Evolutionary conservation across 2,329 filamentous ascomycete species (phyloP), one percentile per base, ranked within the genome.

Genomic region (Cladophialophora bantiana): DNA sequence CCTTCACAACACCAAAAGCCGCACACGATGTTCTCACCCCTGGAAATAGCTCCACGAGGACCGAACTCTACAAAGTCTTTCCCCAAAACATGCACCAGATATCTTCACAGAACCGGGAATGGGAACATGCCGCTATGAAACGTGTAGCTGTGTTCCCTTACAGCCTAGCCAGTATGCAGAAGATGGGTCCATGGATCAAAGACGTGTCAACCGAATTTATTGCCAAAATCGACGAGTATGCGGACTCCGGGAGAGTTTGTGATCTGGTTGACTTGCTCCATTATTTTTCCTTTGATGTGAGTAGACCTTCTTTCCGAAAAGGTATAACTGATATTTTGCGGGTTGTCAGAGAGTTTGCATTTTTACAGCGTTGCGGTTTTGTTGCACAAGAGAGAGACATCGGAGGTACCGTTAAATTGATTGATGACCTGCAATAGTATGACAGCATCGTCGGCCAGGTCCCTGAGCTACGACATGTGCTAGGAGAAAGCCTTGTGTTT

Each of bases 71-170:
- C 72, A 76, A 73, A 40, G 84, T 86, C 4, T 86, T 86, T 72
- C 84, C 84, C 84, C 84, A 4, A 80, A 82, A 0, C 82, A 85
- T 75, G 85, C 85, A 75, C 83, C 84, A 3, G 84, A 86, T 67
- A 85, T 86, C 72, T 86, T 86, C 75, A 86, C 84, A 38, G 84
- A 86, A 78, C 13, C 77, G 83, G 61, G 84, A 86, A 74, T 78
- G 81, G n/a, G 81, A 83, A 20, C 84, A 86, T 72, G 83, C 83
- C 0, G 78, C 79, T 65, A 85, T 85, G 79, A 86, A 86, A 85
- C 72, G 82, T 83, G 42, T 65, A 67, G 68, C 74, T 2, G 73
- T 72, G 2, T 70, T 68, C 12, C 69, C 73, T 1, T 76, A 72
- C 56, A 73, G 70, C 42, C 61, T 76, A 54, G 69, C 65, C 4